phyloP scores from a whole-genome alignment of 805 yeast genomes.

The Komagataella phaffii region DNA sequence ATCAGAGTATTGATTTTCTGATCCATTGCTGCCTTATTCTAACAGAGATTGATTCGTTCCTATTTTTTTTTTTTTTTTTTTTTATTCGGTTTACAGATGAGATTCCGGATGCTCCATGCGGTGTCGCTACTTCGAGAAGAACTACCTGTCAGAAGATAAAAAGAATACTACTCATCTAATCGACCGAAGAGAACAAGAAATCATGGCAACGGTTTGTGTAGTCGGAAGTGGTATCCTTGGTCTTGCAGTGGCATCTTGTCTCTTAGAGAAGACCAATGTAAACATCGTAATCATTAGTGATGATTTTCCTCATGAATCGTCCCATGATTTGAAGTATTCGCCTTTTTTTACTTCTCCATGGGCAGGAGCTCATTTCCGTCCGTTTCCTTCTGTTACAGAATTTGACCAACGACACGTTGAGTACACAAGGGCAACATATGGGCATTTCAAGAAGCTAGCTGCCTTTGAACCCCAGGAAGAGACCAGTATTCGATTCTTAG shows the following conservation, averaged over 20 bases:
- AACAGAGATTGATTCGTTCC: neutral
- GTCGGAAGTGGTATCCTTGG: constrained; percentile 53
- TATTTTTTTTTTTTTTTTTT: no score
- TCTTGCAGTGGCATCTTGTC: constrained; percentile 33
- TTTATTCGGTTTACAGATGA: neutral
- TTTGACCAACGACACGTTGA: constrained; percentile 24
- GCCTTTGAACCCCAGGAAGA: constrained; percentile 12
- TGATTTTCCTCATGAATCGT: constrained; percentile 19
- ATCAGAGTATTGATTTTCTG: constrained; percentile 37
- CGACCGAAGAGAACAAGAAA: no score
- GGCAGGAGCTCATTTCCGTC: constrained; percentile 75
- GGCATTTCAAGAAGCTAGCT: neutral
- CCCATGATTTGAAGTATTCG: constrained; percentile 3
- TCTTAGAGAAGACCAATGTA: constrained; percentile 22
- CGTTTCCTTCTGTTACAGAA: constrained; percentile 35
- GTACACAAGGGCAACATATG: neutral
- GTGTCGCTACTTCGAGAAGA: neutral
- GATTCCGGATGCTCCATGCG: neutral
- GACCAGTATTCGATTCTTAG: constrained; percentile 25
- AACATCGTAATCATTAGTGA: constrained; percentile 31
- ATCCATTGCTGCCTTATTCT: neutral
- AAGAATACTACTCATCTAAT: neutral
- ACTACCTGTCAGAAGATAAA: neutral
- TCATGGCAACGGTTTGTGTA: constrained; percentile 17
- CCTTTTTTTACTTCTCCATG: constrained; percentile 42